A percentile compares a stretch with the other conserved stretches of the same genome.
These are phyloP conservation scores for Punica granatum DNA, from an alignment of 345 rosid genomes.

Conservation along the genomic window DNA sequence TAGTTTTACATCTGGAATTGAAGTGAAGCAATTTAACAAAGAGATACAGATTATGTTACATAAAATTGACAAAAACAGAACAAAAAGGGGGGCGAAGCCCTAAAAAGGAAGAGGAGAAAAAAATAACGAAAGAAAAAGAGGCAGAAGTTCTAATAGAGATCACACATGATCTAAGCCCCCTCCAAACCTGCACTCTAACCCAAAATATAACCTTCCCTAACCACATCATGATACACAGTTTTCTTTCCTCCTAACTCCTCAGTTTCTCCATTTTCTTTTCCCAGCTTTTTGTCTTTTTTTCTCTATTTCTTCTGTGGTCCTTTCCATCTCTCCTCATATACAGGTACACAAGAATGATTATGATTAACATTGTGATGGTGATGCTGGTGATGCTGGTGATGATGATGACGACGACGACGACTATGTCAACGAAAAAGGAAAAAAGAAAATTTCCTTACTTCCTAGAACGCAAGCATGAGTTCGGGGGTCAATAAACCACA, in stretches of 20 bases:
- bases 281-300: constrained; percentile 6
- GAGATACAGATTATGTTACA: constrained; percentile 35
- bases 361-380: not conserved
- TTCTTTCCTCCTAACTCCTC: constrained; percentile 8
- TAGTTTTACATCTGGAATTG: constrained; percentile 47
- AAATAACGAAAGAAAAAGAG: constrained; percentile 27
- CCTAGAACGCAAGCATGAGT: constrained; percentile 12
- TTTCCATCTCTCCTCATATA: constrained; percentile 46
- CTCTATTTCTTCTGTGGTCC: constrained; percentile 3
- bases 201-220: constrained; percentile 24
- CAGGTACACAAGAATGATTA: constrained; percentile 39
- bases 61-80: not conserved
- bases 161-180: constrained; percentile 14
- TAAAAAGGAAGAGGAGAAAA: constrained; percentile 3
- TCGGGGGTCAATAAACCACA: constrained; percentile 49
- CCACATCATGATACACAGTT: constrained; percentile 5
- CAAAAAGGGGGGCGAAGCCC: too few relatives aligned
- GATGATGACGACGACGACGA: constrained; percentile 21
- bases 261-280: constrained; percentile 10
- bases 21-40: constrained; percentile 21
- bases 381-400: constrained; percentile 16
- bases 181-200: constrained; percentile 24
- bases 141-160: constrained; percentile 16
- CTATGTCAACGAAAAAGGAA: constrained; percentile 23
- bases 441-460: constrained; percentile 23